phyloP scores from a whole-genome alignment of 352 stramenopile genomes.

The Globisporangium echinulatum region DNA sequence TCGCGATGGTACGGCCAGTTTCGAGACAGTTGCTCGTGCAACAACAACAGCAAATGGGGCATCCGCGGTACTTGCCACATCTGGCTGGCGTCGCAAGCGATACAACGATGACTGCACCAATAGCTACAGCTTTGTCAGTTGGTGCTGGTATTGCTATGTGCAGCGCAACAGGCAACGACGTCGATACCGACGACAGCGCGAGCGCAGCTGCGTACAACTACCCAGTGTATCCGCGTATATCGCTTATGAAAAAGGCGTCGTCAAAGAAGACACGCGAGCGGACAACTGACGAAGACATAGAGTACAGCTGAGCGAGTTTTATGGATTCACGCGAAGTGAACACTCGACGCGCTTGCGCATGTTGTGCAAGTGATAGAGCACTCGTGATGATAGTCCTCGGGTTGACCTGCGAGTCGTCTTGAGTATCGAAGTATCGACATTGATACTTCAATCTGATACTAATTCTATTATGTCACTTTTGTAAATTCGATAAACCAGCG shows the following conservation, averaged over 20 bases:
- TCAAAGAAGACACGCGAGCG: conserved; percentile 45
- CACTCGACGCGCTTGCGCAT: too few relatives aligned
- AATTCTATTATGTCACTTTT: too few relatives aligned
- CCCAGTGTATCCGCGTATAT: conserved; percentile 34
- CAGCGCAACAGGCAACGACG: conserved; percentile 6
- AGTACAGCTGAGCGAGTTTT: conserved; percentile 33
- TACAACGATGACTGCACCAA: conserved; percentile 9
- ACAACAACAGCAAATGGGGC: conserved; percentile 24
- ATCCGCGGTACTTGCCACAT: conserved; percentile 41
- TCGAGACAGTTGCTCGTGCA: conserved; percentile 33
- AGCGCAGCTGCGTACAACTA: conserved; percentile 49
- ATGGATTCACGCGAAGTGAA: too few relatives aligned
- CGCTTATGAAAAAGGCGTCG: conserved; percentile 32
- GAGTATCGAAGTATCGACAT: too few relatives aligned
- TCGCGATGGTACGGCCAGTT: conserved; percentile 35
- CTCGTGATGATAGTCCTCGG: too few relatives aligned
- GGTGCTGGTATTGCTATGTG: too few relatives aligned
- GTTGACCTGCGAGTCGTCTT: too few relatives aligned
- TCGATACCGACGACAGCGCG: conserved; percentile 20
- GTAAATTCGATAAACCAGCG: too few relatives aligned
- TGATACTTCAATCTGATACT: too few relatives aligned
- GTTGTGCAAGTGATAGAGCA: too few relatives aligned
- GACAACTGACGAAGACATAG: conserved; percentile 34
- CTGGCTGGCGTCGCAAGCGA: conserved; percentile 22
- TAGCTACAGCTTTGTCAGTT: not conserved